phyloP scores from a whole-genome alignment of 139 green algal genomes.

The Eudorina sp. region DNA sequence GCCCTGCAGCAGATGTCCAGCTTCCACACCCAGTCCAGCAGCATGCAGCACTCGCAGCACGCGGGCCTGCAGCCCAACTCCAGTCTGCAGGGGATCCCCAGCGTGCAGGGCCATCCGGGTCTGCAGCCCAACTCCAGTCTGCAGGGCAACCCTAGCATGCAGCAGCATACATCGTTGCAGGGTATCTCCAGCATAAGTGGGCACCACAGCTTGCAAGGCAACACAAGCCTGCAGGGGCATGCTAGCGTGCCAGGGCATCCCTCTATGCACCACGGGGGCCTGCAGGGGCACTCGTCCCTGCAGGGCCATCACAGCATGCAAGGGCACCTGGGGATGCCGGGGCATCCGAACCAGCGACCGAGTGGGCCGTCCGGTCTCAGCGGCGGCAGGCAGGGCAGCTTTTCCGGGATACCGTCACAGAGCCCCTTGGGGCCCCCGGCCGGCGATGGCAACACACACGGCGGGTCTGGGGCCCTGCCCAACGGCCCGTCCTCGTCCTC shows the following conservation, averaged over 20 bases:
- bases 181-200: too few relatives aligned
- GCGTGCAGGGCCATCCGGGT: neutral
- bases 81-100: neutral
- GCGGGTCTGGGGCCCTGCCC: neutral
- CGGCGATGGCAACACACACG: neutral
- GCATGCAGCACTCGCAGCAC: neutral
- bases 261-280: too few relatives aligned
- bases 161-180: slow-evolving; percentile 1
- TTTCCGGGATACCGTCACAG: neutral
- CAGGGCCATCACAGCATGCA: neutral
- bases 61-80: neutral
- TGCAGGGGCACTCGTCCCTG: neutral
- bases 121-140: slow-evolving; percentile 22
- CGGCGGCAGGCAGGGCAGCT: neutral
- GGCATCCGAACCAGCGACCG: neutral
- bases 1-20: neutral
- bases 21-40: neutral
- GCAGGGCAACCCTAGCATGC: neutral
- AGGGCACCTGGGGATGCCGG: neutral
- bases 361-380: neutral
- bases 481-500: neutral
- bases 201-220: slow-evolving; percentile 11
- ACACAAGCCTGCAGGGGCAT: slow-evolving; percentile 3
- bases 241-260: neutral
- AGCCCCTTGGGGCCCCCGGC: neutral